phyloP scores from a whole-genome alignment of 2,329 filamentous ascomycete species.

The Fusarium hainanense region DNA sequence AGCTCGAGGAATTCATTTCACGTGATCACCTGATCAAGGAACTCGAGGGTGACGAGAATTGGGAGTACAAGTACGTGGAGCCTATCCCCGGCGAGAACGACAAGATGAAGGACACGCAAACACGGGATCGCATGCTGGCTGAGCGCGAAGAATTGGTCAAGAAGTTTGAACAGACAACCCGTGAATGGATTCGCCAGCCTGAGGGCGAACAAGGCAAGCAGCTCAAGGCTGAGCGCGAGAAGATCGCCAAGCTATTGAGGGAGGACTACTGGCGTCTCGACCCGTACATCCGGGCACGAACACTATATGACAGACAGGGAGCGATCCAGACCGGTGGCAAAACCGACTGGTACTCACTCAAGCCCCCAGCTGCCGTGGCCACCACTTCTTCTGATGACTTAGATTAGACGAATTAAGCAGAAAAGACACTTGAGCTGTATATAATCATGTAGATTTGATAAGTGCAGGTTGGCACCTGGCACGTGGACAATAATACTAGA shows the following conservation, averaged over 20 bases:
- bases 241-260: slow-evolving; percentile 71
- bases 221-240: slow-evolving; percentile 67
- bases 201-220: slow-evolving; percentile 58
- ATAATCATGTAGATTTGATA: slow-evolving; percentile 19
- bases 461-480: slow-evolving; percentile 3
- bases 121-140: slow-evolving; percentile 70
- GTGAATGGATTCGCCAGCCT: slow-evolving; percentile 73
- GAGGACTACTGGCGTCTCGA: slow-evolving; percentile 91
- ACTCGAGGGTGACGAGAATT: slow-evolving; percentile 86
- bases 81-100: slow-evolving; percentile 81
- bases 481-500: slow-evolving; percentile 36
- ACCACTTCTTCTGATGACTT: slow-evolving; percentile 59
- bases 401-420: slow-evolving; percentile 50
- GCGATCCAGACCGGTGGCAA: slow-evolving; percentile 75
- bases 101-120: slow-evolving; percentile 72
- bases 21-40: slow-evolving; percentile 79
- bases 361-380: slow-evolving; percentile 27
- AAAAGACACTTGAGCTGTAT: slow-evolving; percentile 16
- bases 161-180: slow-evolving; percentile 78
- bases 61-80: slow-evolving; percentile 85
- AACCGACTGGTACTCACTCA: slow-evolving; percentile 73
- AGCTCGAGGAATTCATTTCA: slow-evolving; percentile 81
- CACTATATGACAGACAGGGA: slow-evolving; percentile 85
- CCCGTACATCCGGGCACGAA: slow-evolving; percentile 84
- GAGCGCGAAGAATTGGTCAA: slow-evolving; percentile 74